phyloP scores from a whole-genome alignment of 2,329 filamentous ascomycete species.

The Dothiorella sarmentorum region DNA sequence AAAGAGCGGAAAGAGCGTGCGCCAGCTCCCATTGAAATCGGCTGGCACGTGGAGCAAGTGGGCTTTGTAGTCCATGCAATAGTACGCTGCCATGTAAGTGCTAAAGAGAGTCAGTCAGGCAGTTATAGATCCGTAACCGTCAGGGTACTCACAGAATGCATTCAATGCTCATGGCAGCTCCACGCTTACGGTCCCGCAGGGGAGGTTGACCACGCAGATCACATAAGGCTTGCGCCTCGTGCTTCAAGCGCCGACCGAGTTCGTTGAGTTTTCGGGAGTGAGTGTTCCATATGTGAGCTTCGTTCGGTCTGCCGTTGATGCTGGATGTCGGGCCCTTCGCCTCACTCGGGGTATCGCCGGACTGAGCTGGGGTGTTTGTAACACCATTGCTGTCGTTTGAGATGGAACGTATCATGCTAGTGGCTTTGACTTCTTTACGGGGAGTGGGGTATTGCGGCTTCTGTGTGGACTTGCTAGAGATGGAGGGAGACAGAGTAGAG shows the following conservation, averaged over 20 bases:
- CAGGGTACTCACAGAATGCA: conserved; percentile 38
- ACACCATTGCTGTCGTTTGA: conserved; percentile 35
- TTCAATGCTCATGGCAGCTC: conserved; percentile 44
- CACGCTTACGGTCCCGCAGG: conserved; percentile 35
- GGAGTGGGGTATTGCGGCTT: conserved; percentile 34
- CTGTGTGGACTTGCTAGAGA: conserved; percentile 31
- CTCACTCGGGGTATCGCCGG: conserved; percentile 28
- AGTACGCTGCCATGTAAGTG: conserved; percentile 39
- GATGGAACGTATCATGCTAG: conserved; percentile 35
- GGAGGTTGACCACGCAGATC: conserved; percentile 22
- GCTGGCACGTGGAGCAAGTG: conserved; percentile 30
- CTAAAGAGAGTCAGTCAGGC: conserved; percentile 20
- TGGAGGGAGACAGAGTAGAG: conserved; percentile 27
- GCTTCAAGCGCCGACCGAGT: conserved; percentile 46
- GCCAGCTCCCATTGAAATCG: conserved; percentile 37
- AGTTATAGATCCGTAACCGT: no score
- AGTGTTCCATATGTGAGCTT: conserved; percentile 36
- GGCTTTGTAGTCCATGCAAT: conserved; percentile 31
- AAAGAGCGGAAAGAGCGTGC: conserved; percentile 35
- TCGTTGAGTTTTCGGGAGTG: conserved; percentile 40
- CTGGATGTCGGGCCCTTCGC: conserved; percentile 26
- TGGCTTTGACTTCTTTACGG: conserved; percentile 33
- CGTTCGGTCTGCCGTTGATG: conserved; percentile 29
- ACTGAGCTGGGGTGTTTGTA: conserved; percentile 31
- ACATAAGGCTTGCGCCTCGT: conserved; percentile 33